A percentile compares a stretch with the other conserved stretches of the same genome.
Evolutionary conservation across 73 alveolate species (phyloP).

Genomic region (Tetrahymena elliotti): DNA sequence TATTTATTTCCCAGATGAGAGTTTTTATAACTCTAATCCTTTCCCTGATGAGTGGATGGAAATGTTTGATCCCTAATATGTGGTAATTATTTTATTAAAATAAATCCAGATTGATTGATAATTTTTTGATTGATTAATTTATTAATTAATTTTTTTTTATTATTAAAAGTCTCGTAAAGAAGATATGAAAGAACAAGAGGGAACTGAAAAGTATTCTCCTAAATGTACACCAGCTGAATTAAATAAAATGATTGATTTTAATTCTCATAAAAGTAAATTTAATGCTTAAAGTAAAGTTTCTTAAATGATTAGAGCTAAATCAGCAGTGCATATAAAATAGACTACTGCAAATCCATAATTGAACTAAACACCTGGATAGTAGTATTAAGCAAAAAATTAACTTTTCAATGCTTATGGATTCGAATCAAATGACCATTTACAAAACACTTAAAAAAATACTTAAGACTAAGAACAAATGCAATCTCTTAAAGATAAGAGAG

Average conservation of each 20-base stretch:
- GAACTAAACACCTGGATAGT: neutral
- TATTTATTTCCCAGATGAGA: constrained; percentile 70
- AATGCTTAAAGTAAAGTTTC: neutral
- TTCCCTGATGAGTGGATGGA: constrained; percentile 82
- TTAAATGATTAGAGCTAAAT: neutral
- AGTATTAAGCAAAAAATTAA: neutral
- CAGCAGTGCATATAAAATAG: neutral
- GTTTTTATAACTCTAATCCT: constrained; percentile 67
- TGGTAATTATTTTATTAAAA: neutral
- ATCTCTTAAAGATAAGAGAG: neutral
- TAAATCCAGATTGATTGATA: neutral
- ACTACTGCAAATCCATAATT: neutral
- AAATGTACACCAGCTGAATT: constrained; percentile 36
- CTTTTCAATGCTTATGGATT: neutral
- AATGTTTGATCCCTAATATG: constrained; percentile 44
- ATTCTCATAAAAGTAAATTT: neutral
- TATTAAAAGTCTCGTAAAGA: constrained; percentile 10
- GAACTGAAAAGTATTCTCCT: constrained; percentile 39
- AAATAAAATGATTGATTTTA: constrained; percentile 38
- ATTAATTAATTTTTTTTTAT: neutral
- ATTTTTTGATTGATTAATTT: neutral
- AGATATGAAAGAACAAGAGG: constrained; percentile 20
- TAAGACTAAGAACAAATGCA: neutral
- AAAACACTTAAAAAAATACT: neutral
- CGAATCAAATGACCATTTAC: neutral